Evolutionary conservation across 1,139 yeast genomes (phyloP), one percentile per base, ranked within the genome.

Genomic region (Sugiyamaella grinbergsii): DNA sequence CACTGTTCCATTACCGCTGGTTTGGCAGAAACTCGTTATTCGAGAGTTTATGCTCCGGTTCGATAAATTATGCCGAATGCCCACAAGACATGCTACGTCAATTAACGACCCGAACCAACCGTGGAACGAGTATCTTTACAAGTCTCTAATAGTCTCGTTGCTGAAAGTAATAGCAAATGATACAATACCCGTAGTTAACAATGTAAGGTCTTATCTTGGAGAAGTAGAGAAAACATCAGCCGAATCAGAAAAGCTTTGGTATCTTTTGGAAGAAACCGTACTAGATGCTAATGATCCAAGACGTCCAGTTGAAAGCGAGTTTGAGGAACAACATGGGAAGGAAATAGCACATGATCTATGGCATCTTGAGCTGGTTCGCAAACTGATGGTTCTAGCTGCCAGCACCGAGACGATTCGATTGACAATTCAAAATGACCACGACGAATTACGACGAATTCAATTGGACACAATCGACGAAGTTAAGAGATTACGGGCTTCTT

Each of bases 81-180:
- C 72, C 3, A 54, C 65, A 15, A 61, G 72, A 47, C 68, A 68
- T 49, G 58, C 64, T 2, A 55, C 62, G 5, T 52, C 62, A 1
- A 55, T 71, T 34, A 69, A 70, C 52, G 73, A 71, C 51, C 70
- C 71, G 15, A 58, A 65, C 8, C 56, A 56, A 20, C 64, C 62
- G 8, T 71, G 75, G 74, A 62, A 62, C 49, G 71, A 64, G 50
- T 63, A 62, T 47, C 58, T 70, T 41, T 67, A 60, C 59, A 71
- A 71, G 54, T 61, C 69, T n/a, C 59, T 68, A 8, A 57, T 63
- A n/a, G 56, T 64, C 10, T 55, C 67, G 8, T 55, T 71, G 32
- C 50, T 71, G 32, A 53, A 63, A 39, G 57, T 70, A 11, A 53
- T 71, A 11, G 58, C 59, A 26, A 64, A 67, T 50, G 74, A 71